Evolutionary conservation across 495 filamentous ascomycete genomes (phyloP).

Genomic region (Neurospora hispaniola): DNA sequence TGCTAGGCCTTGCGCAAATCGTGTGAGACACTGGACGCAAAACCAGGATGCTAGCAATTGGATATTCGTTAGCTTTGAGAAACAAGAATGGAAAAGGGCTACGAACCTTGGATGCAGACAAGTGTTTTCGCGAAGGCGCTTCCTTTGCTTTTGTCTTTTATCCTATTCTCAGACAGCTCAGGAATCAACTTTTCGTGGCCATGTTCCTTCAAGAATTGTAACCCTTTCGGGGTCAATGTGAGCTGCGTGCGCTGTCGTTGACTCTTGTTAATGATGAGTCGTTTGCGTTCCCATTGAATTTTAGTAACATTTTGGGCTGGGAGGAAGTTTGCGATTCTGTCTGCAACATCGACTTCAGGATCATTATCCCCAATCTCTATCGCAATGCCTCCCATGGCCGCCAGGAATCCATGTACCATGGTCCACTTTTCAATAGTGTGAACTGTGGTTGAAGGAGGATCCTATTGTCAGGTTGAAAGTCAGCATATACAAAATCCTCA

Average conservation of each 20-base stretch:
- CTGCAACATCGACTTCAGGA: rapidly evolving
- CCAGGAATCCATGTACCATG: background rate
- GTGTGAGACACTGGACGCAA: background rate
- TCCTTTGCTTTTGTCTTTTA: background rate
- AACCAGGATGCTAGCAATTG: background rate
- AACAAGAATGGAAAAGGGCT: too few relatives aligned
- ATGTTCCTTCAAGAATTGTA: background rate
- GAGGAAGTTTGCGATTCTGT: background rate
- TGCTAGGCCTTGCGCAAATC: background rate
- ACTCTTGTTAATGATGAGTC: too few relatives aligned
- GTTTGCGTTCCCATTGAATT: too few relatives aligned
- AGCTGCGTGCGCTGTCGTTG: background rate
- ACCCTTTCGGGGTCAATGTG: background rate
- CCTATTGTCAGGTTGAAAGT: too few relatives aligned
- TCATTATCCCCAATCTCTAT: background rate
- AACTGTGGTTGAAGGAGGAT: too few relatives aligned
- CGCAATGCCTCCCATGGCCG: background rate
- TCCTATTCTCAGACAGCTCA: background rate
- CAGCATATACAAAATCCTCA: too few relatives aligned
- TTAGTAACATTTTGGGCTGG: too few relatives aligned
- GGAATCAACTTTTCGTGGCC: background rate
- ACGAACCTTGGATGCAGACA: background rate
- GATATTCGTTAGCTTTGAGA: background rate
- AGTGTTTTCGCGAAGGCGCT: background rate
- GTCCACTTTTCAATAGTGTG: background rate